A percentile compares a stretch with the other conserved stretches of the same genome.
phyloP scores from a whole-genome alignment of 441 rosid species.

The Metrosideros polymorpha region DNA sequence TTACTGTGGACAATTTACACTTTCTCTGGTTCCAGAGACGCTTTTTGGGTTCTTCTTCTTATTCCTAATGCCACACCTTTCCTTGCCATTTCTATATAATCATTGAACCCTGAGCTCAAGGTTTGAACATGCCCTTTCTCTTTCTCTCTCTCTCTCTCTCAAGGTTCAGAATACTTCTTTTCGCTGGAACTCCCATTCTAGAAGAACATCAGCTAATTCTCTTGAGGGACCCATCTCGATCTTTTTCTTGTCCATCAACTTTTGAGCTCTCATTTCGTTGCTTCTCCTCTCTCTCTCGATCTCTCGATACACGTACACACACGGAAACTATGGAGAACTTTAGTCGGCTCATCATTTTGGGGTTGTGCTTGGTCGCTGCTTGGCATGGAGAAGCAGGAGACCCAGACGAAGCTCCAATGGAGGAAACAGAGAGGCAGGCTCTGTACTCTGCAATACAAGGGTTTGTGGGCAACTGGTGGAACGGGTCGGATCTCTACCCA shows the following conservation, averaged over 20 bases:
- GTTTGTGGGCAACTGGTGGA: slow-evolving; percentile 82
- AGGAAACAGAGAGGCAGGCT: slow-evolving; percentile 53
- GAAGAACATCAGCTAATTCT: background rate
- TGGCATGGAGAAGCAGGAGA: slow-evolving; percentile 34
- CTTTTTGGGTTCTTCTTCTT: background rate
- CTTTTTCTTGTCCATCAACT: background rate
- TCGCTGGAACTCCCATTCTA: background rate
- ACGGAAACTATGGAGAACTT: background rate
- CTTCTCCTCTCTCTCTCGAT: background rate
- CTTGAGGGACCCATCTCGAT: background rate
- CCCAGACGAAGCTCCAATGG: slow-evolving; percentile 58
- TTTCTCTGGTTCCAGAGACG: background rate
- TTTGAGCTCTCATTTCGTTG: background rate
- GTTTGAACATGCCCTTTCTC: background rate
- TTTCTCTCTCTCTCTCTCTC: background rate
- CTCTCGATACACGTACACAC: background rate
- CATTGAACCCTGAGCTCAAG: background rate
- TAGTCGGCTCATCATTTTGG: background rate
- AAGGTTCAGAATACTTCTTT: background rate
- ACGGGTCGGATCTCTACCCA: slow-evolving; percentile 84
- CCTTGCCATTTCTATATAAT: background rate
- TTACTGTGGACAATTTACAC: background rate
- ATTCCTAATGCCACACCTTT: background rate
- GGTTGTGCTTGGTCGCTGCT: slow-evolving; percentile 19
- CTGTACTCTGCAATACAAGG: slow-evolving; percentile 76